These are phyloP conservation scores for Carallia pectinifolia DNA, from an alignment of 345 rosid genomes.

Conservation along the genomic window DNA sequence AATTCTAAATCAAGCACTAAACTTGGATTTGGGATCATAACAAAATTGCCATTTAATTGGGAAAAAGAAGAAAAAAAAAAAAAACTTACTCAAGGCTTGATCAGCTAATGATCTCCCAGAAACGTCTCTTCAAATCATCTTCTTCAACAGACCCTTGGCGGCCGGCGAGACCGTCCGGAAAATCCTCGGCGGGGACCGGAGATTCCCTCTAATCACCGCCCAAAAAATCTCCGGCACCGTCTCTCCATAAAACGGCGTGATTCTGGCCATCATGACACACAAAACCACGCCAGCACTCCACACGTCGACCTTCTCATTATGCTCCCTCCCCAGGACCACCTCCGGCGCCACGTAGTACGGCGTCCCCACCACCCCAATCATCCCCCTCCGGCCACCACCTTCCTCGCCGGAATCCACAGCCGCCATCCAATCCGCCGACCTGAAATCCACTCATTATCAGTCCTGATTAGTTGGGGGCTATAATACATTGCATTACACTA, in stretches of 20 bases:
- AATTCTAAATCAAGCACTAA: too few relatives aligned
- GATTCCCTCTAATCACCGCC: neutral
- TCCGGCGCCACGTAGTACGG: slow-evolving; percentile 20
- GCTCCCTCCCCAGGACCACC: slow-evolving; percentile 15
- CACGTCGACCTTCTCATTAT: slow-evolving; percentile 19
- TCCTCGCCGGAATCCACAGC: too few relatives aligned
- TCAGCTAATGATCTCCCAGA: neutral
- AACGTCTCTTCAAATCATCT: slow-evolving; percentile 2
- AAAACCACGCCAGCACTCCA: slow-evolving; percentile 19
- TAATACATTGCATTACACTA: too few relatives aligned
- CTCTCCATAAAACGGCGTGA: slow-evolving; percentile 2
- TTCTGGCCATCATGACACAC: slow-evolving; percentile 1
- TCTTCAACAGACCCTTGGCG: slow-evolving; percentile 1
- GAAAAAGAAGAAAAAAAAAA: neutral
- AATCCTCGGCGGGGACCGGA: neutral
- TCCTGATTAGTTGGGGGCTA: too few relatives aligned
- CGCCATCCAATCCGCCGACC: slow-evolving; percentile 8
- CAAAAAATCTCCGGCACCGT: neutral
- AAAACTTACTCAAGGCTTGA: neutral
- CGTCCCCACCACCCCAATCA: slow-evolving; percentile 1
- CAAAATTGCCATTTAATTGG: neutral
- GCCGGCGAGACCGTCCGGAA: neutral
- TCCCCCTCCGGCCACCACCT: neutral
- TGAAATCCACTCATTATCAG: slow-evolving; percentile 13
- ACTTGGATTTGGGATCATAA: neutral